Base-by-base conservation (phyloP, 1,139 yeast species). In the Pneumocystis carinii region DNA sequence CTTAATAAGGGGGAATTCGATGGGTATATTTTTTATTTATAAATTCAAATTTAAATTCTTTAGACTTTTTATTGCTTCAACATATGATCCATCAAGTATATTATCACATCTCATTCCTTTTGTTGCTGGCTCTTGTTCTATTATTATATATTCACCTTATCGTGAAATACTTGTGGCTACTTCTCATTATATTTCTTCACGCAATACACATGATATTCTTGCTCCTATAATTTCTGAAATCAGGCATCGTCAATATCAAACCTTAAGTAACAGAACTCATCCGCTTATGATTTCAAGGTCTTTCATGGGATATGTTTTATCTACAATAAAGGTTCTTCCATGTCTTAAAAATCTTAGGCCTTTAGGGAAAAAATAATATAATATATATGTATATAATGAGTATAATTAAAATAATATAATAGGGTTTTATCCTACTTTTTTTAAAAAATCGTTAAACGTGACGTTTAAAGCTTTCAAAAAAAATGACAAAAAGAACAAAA, bases 261-360 rank as follows among this genome's bases (percentile, higher is more conserved):
- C 97, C 3, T 82, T 92, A 37, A 90, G 95, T 14, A 98, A 98
- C 7, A 83, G 95, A 72, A 78, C 92, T 72, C 98, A 94, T 73
- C 99, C 99, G 0, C 74, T 85, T 66, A 94, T 92, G 99, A 87
- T 97, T 0, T 85, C 86, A 80, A 81, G 89, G 71, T 90, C 96
- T 2, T 92, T 86, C 64, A 97, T 97, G 62, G 99, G 99, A 0
- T 92, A 84, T 72, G 73, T 92, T 1, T 76, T 90, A 68, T 81
- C 85, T 78, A 95, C 94, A 6, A 82, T 88, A 15, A 78, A 87
- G 62, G 97, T 92, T 0, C 76, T 84, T 62, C 97, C 97, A 27
- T 63, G 27, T 37, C 19, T 24, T 48, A 12, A 48, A 48, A 24
- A 48, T 48, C 29, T 48, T 48, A 48, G 27, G 24, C 55, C 55